Percentiles rank a stretch among this genome's conserved stretches.
These are phyloP conservation scores for Penicillium polonicum DNA, from an alignment of 2,329 filamentous ascomycete species.

Conservation along the genomic window DNA sequence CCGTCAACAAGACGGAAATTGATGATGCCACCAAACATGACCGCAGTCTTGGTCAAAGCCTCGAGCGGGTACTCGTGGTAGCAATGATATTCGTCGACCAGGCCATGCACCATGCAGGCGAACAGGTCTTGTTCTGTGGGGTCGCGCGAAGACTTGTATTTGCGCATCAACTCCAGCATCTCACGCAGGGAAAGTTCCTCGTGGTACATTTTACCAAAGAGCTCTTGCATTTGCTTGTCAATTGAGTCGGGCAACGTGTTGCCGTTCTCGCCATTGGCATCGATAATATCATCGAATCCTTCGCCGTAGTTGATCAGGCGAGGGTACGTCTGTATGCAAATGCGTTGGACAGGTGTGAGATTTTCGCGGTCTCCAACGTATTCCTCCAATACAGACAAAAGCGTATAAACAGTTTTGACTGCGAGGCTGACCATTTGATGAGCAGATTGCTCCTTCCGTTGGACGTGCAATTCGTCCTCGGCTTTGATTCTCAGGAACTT, in stretches of 20 bases:
- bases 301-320: slow-evolving; percentile 95
- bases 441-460: slow-evolving; percentile 65
- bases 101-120: slow-evolving; percentile 95
- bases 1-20: slow-evolving; percentile 88
- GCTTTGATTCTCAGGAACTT: slow-evolving; percentile 85
- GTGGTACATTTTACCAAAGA: slow-evolving; percentile 98
- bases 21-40: slow-evolving; percentile 95
- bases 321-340: slow-evolving; percentile 89
- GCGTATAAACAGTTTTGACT: slow-evolving; percentile 77
- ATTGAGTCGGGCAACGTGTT: slow-evolving; percentile 76
- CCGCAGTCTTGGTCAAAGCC: slow-evolving; percentile 89
- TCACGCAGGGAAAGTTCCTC: slow-evolving; percentile 82
- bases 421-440: slow-evolving; percentile 72
- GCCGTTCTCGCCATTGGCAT: slow-evolving; percentile 76
- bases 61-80: slow-evolving; percentile 96
- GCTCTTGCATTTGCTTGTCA: slow-evolving; percentile 90
- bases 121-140: slow-evolving; percentile 90
- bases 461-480: slow-evolving; percentile 71
- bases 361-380: slow-evolving; percentile 62
- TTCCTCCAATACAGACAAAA: slow-evolving; percentile 77
- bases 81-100: slow-evolving; percentile 96
- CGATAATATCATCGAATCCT: slow-evolving; percentile 86
- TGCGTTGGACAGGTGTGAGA: slow-evolving; percentile 76
- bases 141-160: slow-evolving; percentile 84
- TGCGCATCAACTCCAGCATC: slow-evolving; percentile 78